Conservation (phyloP, 78 protist genomes). For the Salpingoeca rosetta region DNA sequence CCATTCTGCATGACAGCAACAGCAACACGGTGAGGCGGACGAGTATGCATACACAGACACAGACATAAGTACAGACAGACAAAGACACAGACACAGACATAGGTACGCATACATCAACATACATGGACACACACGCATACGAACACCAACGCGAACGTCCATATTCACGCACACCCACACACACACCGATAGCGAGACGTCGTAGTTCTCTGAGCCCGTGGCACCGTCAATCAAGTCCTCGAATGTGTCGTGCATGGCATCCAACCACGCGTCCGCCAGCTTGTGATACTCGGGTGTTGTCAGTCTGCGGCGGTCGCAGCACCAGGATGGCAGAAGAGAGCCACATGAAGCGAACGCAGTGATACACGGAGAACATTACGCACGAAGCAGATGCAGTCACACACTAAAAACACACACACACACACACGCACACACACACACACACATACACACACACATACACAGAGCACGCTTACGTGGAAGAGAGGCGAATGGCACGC, state of each 20-base stretch:
- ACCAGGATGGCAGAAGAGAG: too few relatives aligned
- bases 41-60: not conserved
- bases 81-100: not conserved
- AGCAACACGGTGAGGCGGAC: not conserved
- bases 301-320: not conserved
- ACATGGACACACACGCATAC: not conserved
- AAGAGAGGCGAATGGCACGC: too few relatives aligned
- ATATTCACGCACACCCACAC: not conserved
- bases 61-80: not conserved
- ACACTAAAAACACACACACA: too few relatives aligned
- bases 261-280: not conserved
- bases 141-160: not conserved
- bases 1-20: constrained; percentile 9
- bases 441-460: too few relatives aligned
- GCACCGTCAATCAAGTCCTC: not conserved
- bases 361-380: too few relatives aligned
- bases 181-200: not conserved
- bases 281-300: not conserved
- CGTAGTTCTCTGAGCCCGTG: not conserved
- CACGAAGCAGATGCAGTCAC: too few relatives aligned
- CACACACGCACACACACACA: too few relatives aligned
- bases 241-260: not conserved
- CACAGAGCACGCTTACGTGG: too few relatives aligned
- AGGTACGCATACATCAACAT: not conserved
- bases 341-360: too few relatives aligned